phyloP scores from a whole-genome alignment of 73 alveolate genomes.

The Paramecium sonneborni region DNA sequence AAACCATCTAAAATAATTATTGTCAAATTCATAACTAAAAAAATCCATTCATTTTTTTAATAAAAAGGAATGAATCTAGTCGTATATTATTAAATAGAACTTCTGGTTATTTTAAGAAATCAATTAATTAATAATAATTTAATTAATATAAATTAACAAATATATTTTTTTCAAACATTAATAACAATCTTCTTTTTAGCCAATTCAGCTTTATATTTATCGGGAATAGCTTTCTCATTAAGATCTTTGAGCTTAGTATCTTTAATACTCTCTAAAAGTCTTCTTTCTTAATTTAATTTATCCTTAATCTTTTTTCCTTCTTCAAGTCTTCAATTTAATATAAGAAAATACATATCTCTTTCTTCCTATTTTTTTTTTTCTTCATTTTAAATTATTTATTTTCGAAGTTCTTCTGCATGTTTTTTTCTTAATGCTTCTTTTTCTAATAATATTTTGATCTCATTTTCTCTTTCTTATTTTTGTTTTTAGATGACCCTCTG shows the following conservation, averaged over 20 bases:
- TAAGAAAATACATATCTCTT: conserved; percentile 68
- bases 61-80: too few relatives aligned
- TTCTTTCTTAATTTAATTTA: conserved; percentile 81
- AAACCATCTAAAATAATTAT: too few relatives aligned
- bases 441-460: conserved; percentile 72
- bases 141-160: not conserved
- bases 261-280: conserved; percentile 88
- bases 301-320: conserved; percentile 92
- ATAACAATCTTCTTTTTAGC: conserved; percentile 80
- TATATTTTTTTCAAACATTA: not conserved
- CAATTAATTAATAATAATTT: not conserved
- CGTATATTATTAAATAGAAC: too few relatives aligned
- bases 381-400: conserved; percentile 80
- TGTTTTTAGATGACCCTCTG: conserved; percentile 78
- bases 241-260: conserved; percentile 80
- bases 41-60: too few relatives aligned
- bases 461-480: conserved; percentile 83
- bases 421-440: conserved; percentile 69
- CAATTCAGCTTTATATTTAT: conserved; percentile 90
- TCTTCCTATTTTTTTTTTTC: conserved; percentile 74
- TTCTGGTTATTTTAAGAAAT: too few relatives aligned
- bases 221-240: conserved; percentile 75
- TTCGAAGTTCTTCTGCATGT: conserved; percentile 83
- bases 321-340: conserved; percentile 64
- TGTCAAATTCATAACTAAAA: too few relatives aligned